Evolutionary conservation across 805 yeast species (phyloP).

Genomic region (Lipomyces kockii): DNA sequence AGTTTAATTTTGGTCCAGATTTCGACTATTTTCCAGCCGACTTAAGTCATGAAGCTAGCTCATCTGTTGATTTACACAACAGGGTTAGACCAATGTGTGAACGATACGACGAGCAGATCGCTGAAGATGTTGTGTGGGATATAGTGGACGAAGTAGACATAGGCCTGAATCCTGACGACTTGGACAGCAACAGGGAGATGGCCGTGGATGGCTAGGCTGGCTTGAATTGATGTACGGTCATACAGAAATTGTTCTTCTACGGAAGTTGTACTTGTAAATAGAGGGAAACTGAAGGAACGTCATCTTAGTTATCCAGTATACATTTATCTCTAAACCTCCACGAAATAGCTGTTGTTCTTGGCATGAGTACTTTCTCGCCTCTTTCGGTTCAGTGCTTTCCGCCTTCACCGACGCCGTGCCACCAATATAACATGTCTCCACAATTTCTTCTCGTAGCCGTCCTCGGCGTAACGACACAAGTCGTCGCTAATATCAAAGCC

Average conservation of each 20-base stretch:
- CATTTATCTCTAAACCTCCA: too few relatives aligned
- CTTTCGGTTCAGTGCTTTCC: too few relatives aligned
- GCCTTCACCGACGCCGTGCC: too few relatives aligned
- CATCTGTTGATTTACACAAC: slow-evolving; percentile 22
- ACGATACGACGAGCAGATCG: slow-evolving; percentile 68
- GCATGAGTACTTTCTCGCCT: too few relatives aligned
- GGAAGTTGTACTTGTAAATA: not conserved
- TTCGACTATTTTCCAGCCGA: slow-evolving; percentile 54
- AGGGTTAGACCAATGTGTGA: slow-evolving; percentile 58
- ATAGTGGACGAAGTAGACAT: slow-evolving; percentile 79
- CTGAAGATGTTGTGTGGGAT: slow-evolving; percentile 85
- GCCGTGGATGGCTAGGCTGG: not conserved
- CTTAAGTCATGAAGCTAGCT: slow-evolving; percentile 31
- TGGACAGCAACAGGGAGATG: not conserved
- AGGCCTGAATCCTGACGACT: slow-evolving; percentile 27
- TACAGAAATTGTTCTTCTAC: not conserved
- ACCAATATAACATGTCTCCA: too few relatives aligned
- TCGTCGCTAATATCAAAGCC: too few relatives aligned
- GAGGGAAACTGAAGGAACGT: not conserved
- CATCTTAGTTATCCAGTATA: too few relatives aligned
- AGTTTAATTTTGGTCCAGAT: slow-evolving; percentile 69
- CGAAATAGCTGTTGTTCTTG: too few relatives aligned
- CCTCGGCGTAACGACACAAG: too few relatives aligned
- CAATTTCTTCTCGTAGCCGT: too few relatives aligned
- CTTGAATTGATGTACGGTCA: not conserved